Evolutionary conservation across 1,139 yeast genomes (phyloP).

Genomic region (Geotrichum candidum): DNA sequence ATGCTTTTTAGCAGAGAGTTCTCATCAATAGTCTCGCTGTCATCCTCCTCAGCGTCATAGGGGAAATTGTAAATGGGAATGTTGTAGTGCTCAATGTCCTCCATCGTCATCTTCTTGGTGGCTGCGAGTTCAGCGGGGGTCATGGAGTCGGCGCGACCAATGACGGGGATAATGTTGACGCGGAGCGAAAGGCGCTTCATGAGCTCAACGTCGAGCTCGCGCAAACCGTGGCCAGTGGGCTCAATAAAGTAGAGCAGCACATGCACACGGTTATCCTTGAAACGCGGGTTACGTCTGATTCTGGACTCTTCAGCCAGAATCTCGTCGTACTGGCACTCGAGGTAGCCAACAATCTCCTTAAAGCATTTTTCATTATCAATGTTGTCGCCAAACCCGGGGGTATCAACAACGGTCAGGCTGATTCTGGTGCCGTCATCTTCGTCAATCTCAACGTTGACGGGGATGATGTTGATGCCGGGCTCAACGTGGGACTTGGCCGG

Average conservation of each 20-base stretch:
- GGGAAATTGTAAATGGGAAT: conserved; percentile 83
- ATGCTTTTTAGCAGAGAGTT: conserved; percentile 65
- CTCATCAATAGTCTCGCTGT: conserved; percentile 66
- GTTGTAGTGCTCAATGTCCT: conserved; percentile 69
- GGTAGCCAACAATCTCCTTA: conserved; percentile 61
- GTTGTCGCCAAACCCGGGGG: conserved; percentile 79
- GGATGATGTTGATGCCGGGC: conserved; percentile 44
- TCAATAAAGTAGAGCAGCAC: conserved; percentile 61
- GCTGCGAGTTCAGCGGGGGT: conserved; percentile 64
- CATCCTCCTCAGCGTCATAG: conserved; percentile 58
- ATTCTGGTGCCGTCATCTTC: conserved; percentile 32
- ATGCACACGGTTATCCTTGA: conserved; percentile 66
- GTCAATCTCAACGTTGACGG: conserved; percentile 44
- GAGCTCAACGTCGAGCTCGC: conserved; percentile 67
- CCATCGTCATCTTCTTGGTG: conserved; percentile 58
- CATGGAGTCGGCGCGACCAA: conserved; percentile 78
- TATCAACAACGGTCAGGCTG: conserved; percentile 54
- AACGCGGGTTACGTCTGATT: conserved; percentile 76
- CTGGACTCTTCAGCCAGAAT: conserved; percentile 87
- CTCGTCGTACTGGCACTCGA: conserved; percentile 85
- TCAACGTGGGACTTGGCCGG: conserved; percentile 43
- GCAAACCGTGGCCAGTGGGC: conserved; percentile 66
- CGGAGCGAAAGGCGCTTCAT: conserved; percentile 69
- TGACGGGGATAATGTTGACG: conserved; percentile 81
- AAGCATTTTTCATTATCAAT: conserved; percentile 63